Evolutionary conservation across 768 basidiomycete species (phyloP), one percentile per base, ranked within the genome.

Genomic region (Pisolithus tinctorius): DNA sequence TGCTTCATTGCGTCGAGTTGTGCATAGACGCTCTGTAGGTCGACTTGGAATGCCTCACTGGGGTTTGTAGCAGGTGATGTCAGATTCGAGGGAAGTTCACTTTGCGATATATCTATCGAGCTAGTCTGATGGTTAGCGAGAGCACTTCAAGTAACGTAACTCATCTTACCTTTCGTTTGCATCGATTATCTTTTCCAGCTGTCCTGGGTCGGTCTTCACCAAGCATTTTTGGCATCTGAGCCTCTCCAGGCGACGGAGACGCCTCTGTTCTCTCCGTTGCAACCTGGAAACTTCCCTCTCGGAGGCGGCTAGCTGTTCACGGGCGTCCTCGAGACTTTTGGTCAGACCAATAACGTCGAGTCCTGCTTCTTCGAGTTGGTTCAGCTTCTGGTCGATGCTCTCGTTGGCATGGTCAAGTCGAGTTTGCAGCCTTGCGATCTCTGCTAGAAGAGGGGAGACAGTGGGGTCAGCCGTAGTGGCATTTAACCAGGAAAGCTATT

Each of bases 351-450:
- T 80, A 39, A 84, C 84, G 27, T 81, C 88, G 13, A 85, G 65
- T 4, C 90, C 90, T 0, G 85, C 83, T 51, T 91, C 84, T 60
- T 89, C 87, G 3, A 94, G 81, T 47, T 84, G 82, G 62, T 91
- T 89, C 14, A 94, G 74, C 64, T 93, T 93, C 61, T 91, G 84
- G 58, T 94, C 93, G 49, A 94, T 88, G 58, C 80, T 86, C 34
- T 86, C 83, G 62, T 94, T 92, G 9, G 90, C 91, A 2, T 63
- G 74, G 55, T 86, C 84, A 26, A 93, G 82, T 57, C 93, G 84
- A 16, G 72, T 72, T 58, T 92, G 85, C 36, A 93, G 71, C 23
- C 84, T 78, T 47, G 73, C 74, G 46, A 93, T 87, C 64, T 93
- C 86, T 1, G 74, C 69, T n/a, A 90, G 63, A 16, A 89, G 66